These are phyloP conservation scores for Tympanopsis confertula DNA, from an alignment of 2,329 filamentous ascomycete genomes.

Conservation along the genomic window DNA sequence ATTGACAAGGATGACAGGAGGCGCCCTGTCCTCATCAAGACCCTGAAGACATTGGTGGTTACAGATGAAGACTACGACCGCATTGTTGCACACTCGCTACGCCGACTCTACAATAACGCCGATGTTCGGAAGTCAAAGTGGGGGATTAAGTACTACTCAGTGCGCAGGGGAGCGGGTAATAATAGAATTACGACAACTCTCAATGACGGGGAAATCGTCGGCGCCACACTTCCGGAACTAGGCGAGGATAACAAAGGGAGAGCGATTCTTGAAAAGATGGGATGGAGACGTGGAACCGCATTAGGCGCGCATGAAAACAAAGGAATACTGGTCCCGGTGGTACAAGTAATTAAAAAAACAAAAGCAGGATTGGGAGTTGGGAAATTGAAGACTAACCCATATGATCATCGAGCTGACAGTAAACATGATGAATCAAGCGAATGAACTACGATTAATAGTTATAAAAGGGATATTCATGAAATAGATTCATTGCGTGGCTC, in stretches of 20 bases:
- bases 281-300: not conserved
- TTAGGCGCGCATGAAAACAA: not conserved
- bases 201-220: not conserved
- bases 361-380: not conserved
- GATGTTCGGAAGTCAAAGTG: conserved; percentile 18
- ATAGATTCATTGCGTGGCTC: too few species aligned
- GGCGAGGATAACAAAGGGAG: not conserved
- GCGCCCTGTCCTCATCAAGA: conserved; percentile 69
- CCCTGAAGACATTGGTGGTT: conserved; percentile 50
- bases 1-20: conserved; percentile 61
- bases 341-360: conserved; percentile 4
- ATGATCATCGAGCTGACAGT: too few species aligned
- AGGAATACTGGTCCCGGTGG: conserved; percentile 13
- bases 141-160: not conserved
- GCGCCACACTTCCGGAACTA: not conserved
- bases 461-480: too few species aligned
- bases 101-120: conserved; percentile 42
- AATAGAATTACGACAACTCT: not conserved
- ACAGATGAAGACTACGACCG: conserved; percentile 41
- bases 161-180: not conserved
- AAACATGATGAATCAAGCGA: too few species aligned
- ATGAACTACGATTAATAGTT: too few species aligned
- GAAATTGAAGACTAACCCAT: too few species aligned
- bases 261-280: not conserved
- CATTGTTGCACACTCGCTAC: conserved; percentile 30